Conservation (phyloP, 2,329 filamentous ascomycete genomes). For the Pestalotiopsis sp. region DNA sequence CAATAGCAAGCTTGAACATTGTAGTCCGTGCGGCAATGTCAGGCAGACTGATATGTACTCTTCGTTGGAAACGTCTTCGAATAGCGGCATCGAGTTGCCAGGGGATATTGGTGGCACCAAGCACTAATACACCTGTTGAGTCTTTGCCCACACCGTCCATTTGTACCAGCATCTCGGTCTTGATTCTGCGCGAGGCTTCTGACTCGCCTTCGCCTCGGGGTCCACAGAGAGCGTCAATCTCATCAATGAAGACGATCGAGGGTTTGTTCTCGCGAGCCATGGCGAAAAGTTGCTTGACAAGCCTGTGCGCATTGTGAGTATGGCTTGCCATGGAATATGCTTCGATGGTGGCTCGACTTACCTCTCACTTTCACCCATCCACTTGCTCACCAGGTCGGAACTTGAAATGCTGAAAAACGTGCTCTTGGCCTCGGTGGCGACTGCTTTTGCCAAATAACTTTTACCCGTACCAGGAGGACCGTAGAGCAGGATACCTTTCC, state of each 20-base stretch:
- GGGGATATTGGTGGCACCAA: constrained; percentile 96
- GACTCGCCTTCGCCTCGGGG: constrained; percentile 93
- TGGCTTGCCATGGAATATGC: not conserved
- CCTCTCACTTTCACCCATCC: constrained; percentile 99
- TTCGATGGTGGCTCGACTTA: constrained; percentile 39
- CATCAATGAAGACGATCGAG: constrained; percentile 98
- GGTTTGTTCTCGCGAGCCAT: constrained; percentile 99
- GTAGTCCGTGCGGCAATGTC: constrained; percentile 83
- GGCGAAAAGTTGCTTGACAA: constrained; percentile 95
- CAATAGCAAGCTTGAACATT: constrained; percentile 96
- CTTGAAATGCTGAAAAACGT: constrained; percentile 99
- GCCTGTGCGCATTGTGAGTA: constrained; percentile 45
- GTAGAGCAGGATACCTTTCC: constrained; percentile 97
- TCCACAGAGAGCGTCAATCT: constrained; percentile 94
- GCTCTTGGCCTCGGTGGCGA: constrained; percentile 97
- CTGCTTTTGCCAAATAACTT: constrained; percentile 94
- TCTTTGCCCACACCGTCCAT: constrained; percentile 99
- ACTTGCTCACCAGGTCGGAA: constrained; percentile 96
- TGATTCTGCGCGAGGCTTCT: constrained; percentile 95
- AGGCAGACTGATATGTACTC: constrained; percentile 93
- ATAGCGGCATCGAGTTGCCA: constrained; percentile 98
- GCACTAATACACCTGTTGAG: constrained; percentile 87
- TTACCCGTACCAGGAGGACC: constrained; percentile 97
- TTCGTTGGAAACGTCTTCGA: constrained; percentile 88
- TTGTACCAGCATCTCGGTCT: constrained; percentile 96